A percentile compares a stretch with the other conserved stretches of the same genome.
These are phyloP conservation scores for Choricystis sp. DNA, from an alignment of 139 green algal species.

Conservation along the genomic window DNA sequence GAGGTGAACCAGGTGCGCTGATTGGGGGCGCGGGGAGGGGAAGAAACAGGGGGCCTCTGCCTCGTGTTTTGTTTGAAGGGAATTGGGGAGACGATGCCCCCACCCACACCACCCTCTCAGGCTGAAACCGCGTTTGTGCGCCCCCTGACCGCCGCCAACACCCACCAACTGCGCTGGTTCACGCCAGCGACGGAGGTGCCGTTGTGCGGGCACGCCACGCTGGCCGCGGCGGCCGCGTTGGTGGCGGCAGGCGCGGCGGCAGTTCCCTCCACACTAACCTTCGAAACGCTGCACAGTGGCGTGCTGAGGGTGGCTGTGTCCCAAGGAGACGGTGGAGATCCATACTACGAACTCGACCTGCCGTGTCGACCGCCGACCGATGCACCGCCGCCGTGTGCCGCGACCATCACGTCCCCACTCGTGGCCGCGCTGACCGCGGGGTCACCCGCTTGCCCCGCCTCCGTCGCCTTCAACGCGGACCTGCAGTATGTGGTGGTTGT, in stretches of 20 bases:
- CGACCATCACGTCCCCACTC: not conserved
- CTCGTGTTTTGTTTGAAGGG: no score
- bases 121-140: not conserved
- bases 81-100: no score
- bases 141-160: no score
- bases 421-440: not conserved
- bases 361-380: not conserved
- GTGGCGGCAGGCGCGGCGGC: constrained; percentile 12
- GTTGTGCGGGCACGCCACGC: constrained; percentile 56
- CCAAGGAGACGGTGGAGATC: not conserved
- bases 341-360: not conserved
- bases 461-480: not conserved
- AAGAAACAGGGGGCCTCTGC: no score
- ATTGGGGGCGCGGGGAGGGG: no score
- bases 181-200: constrained; percentile 44
- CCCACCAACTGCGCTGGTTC: constrained; percentile 32
- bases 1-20: not conserved
- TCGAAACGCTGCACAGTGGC: constrained; percentile 18
- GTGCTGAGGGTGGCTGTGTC: constrained; percentile 5
- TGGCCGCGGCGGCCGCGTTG: constrained; percentile 32
- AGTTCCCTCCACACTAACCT: not conserved
- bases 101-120: no score
- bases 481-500: not conserved
- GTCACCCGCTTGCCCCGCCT: no score
- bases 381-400: not conserved